Evolutionary conservation across 2,329 filamentous ascomycete species (phyloP), one percentile per base, ranked within the genome.

Genomic region (Byssothecium circinans): DNA sequence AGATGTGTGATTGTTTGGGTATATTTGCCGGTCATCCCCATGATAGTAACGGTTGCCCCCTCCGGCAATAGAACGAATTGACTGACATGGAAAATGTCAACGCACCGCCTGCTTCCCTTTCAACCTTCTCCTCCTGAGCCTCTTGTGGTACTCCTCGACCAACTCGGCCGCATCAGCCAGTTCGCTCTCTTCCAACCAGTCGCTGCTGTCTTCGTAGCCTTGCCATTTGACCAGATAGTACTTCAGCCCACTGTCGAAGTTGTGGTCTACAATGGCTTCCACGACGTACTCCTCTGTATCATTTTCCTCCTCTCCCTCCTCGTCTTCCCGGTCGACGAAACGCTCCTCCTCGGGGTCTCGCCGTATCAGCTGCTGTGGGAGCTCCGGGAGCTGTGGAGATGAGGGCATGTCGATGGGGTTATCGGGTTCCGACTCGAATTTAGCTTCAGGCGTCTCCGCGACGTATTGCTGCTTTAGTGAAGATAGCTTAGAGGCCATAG

Each of bases 211-310:
- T 7, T 64, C 55, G 34, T 64, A 66, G 1, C 62, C 66, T 18
- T 63, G 57, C 67, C 67, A 70, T 30, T 67, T 68, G n/a, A 70
- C 64, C 0, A 64, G 59, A 23, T 65, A 70, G 43, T 56, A 64
- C 3, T 54, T 63, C 23, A 49, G 52, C 1, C 54, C 50, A 3
- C 53, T 44, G 7, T 61, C 45, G 33, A 53, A 49, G 18, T 51
- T 56, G 42, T 70, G 64, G 36, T 57, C 55, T 0, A 64, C 27
- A 19, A 70, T 67, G 18, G 50, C 41, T 44, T 68, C 65, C 10
- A 68, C 57, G 8, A 60, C 57, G 34, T 62, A 67, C 41, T 66
- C 64, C 45, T 68, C 60, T 11, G 49, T 50, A 4, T 33, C 42
- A 14, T 40, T 20, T 8, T 45, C 40, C 0, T 50, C 48, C 2